Evolutionary conservation across 164 flowering plant species (phyloP), one percentile per base, ranked within the genome.

Genomic region (Aristolochia californica): DNA sequence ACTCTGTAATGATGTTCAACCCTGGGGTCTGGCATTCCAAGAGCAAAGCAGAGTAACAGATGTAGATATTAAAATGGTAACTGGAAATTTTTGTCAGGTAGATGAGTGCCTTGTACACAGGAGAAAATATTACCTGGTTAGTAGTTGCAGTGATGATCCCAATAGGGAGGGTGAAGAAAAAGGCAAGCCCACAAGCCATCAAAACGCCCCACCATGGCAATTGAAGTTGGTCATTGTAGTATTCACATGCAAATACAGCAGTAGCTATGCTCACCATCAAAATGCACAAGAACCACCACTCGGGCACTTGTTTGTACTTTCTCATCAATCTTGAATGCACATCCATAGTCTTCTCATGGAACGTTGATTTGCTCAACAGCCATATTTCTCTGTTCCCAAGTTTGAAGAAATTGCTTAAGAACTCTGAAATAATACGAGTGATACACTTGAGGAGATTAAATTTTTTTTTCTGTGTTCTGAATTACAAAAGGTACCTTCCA

Each of bases 181-280:
- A 66, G 64, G 98, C 91, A 26, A 91, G 64, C 10, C 43, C 74
- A 59, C 91, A 88, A 8, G 96, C 96, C 9, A 83, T 63, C 45
- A 88, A 23, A 14, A 88, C 91, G 9, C 91, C 93, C 93, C 96
- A 88, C 93, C 93, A 88, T 20, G 96, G 96, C 59, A 88, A 48
- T 52, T 88, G 96, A 70, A 88, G 90, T 52, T 82, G 90, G 0
- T 72, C 79, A 22, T 75, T 80, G 80, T 76, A 85, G 47, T 80
- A 83, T 65, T 82, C 72, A 54, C 90, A 85, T 14, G 85, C 76
- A 47, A 83, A 79, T 16, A 83, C 67, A 28, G 89, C 79, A 38
- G 58, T 62, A 5, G 75, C 88, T 57, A 88, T 76, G 70, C 80
- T 88, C 2, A 17, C 75, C 7, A 83, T 12, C 4, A 88, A 83